Evolutionary conservation across 1,284 basidiomycete species (phyloP).

Genomic region (Albatrellus sp.): DNA sequence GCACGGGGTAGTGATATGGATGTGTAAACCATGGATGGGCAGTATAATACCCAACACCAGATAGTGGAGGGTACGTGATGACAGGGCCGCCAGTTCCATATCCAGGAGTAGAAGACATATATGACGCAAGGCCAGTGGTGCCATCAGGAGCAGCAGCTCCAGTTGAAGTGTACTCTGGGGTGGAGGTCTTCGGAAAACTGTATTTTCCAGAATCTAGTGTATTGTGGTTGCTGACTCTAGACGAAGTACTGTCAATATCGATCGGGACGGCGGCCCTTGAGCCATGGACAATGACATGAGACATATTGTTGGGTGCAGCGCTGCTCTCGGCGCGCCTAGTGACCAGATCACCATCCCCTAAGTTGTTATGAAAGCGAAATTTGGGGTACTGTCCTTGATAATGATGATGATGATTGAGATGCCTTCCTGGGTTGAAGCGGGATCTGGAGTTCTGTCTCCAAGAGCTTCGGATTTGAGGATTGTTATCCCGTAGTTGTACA

Average conservation of each 20-base stretch:
- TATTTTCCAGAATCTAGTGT: background rate
- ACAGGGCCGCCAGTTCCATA: background rate
- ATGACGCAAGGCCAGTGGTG: background rate
- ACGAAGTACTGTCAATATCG: too few relatives aligned
- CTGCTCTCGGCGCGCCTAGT: constrained; percentile 2
- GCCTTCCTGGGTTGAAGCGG: too few relatives aligned
- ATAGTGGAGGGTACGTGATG: background rate
- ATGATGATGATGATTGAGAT: too few relatives aligned
- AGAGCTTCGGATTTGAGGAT: constrained; percentile 14
- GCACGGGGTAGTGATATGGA: constrained; percentile 37
- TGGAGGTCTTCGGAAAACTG: background rate
- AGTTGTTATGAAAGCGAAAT: background rate
- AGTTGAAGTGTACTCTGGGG: constrained; percentile 1
- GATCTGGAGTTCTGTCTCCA: constrained; percentile 9
- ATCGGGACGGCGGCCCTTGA: too few relatives aligned
- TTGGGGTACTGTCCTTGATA: too few relatives aligned
- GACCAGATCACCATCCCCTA: background rate
- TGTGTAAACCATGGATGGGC: constrained; percentile 43
- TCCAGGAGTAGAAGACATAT: background rate
- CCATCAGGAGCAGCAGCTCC: background rate
- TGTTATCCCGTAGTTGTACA: constrained; percentile 37
- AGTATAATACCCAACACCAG: constrained; percentile 27
- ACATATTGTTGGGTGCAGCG: constrained; percentile 3
- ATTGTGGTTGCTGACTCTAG: too few relatives aligned
- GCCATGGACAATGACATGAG: constrained; percentile 4